Base-by-base conservation (phyloP, 768 basidiomycete genomes). In the Mycena leptocephala region DNA sequence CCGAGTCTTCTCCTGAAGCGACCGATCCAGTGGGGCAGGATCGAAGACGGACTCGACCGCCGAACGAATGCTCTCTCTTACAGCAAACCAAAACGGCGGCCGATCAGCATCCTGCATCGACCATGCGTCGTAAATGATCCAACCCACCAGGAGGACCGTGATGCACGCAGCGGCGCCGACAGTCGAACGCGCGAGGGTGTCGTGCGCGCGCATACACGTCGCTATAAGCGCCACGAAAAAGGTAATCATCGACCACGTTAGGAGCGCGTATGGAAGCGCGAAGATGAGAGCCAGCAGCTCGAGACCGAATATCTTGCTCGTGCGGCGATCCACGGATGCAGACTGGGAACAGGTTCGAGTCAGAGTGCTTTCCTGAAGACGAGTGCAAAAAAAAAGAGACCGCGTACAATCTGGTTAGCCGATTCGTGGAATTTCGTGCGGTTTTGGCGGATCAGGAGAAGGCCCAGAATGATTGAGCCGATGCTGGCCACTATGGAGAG, bases 251-350 rank as follows among this genome's bases (percentile, higher is more conserved):
- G 75, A 55, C 89, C 89, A 90, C 83, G 89, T 83, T 43, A 90
- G 81, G 33, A 90, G 80, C 16, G 87, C 85, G 59, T 88, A 86
- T 0, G 89, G 89, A 16, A 90, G 76, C 59, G 87, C 86, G 65
- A 87, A 90, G 28, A 88, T 77, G 28, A 90, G 81, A 28, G 88
- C 88, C 1, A 89, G 82, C 4, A 78, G 84, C 71, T 89, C 87
- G 0, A 88, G 82, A 1, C 89, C 87, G 24, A 85, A 83, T 5
- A 35, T 79, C 20, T 79, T 55, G 11, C 85, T 81, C 26, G 75
- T 81, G 35, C 82, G 78, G 7, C 72, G 76, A 13, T 71, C 37
- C 8, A 86, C 67, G 55, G 74, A 64, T n/a, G 61, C 18, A 0
- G 74, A 51, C 76, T 77, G 59, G 43, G 18, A 3, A 2, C 6